Conservation (phyloP, 108 stramenopile species). For the Skeletonema potamos region DNA sequence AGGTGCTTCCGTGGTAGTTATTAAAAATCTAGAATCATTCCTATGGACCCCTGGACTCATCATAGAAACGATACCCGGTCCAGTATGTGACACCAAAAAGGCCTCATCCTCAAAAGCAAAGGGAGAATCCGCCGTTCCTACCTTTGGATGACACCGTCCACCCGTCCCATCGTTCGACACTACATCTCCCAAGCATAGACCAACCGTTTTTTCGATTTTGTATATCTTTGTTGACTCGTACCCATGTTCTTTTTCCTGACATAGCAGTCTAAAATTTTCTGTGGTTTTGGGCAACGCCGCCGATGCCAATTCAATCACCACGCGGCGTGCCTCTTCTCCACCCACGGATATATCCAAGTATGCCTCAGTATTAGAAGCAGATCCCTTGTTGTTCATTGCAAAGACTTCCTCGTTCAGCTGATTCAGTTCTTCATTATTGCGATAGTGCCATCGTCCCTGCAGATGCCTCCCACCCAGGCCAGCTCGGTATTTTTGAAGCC, state of each 20-base stretch:
- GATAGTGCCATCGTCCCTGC: slow-evolving; percentile 81
- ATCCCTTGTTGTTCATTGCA: slow-evolving; percentile 20
- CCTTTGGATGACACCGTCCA: slow-evolving; percentile 34
- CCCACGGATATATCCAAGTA: slow-evolving; percentile 44
- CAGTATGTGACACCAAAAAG: slow-evolving; percentile 28
- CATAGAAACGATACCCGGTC: slow-evolving; percentile 75
- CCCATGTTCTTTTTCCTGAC: slow-evolving; percentile 36
- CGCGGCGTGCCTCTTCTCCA: slow-evolving; percentile 34
- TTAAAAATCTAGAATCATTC: slow-evolving; percentile 80
- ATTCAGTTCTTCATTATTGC: slow-evolving; percentile 52
- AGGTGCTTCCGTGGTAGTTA: slow-evolving; percentile 56
- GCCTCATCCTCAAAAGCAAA: slow-evolving; percentile 39
- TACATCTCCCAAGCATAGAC: slow-evolving; percentile 71
- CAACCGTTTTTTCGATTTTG: slow-evolving; percentile 75
- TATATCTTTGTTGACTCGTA: slow-evolving; percentile 61
- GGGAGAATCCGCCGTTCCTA: slow-evolving; percentile 20
- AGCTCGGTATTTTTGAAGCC: slow-evolving; percentile 83
- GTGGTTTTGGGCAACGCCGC: slow-evolving; percentile 68
- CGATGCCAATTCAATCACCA: slow-evolving; percentile 67
- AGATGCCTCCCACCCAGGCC: slow-evolving; percentile 88
- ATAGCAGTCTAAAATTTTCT: slow-evolving; percentile 59
- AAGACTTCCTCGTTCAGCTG: slow-evolving; percentile 72
- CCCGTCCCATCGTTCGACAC: slow-evolving; percentile 29
- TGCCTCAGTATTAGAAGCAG: slow-evolving; percentile 11
- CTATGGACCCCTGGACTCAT: slow-evolving; percentile 66